phyloP scores from a whole-genome alignment of 2,329 filamentous ascomycete species.

The Pyricularia grisea region DNA sequence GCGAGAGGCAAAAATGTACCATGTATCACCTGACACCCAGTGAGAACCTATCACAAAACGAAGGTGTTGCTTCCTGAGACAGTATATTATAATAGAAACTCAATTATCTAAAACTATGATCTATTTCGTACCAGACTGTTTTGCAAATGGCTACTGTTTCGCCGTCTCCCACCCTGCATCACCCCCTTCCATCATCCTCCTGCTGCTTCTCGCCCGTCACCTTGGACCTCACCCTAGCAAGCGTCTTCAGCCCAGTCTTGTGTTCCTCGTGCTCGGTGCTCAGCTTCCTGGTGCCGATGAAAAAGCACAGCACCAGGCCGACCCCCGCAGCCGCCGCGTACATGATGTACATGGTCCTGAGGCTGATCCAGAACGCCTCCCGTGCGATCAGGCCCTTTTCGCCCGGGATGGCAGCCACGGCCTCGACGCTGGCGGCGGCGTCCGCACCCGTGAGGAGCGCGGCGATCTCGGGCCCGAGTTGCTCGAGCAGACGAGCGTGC shows the following conservation, averaged over 20 bases:
- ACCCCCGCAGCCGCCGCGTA: slow-evolving; percentile 39
- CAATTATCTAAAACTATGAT: too few relatives aligned
- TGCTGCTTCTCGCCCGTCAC: neutral
- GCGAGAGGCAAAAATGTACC: too few relatives aligned
- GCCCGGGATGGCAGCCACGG: slow-evolving; percentile 42
- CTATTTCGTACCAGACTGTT: too few relatives aligned
- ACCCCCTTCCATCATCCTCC: neutral
- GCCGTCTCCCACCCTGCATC: neutral
- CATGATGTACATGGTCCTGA: slow-evolving; percentile 49
- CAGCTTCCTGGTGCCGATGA: slow-evolving; percentile 38
- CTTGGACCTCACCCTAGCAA: slow-evolving; percentile 6
- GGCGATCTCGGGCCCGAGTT: slow-evolving; percentile 31
- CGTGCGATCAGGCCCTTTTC: slow-evolving; percentile 32
- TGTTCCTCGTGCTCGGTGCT: slow-evolving; percentile 47
- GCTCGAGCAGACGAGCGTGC: slow-evolving; percentile 15
- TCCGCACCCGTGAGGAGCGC: slow-evolving; percentile 44
- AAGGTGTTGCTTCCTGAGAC: too few relatives aligned
- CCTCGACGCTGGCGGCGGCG: slow-evolving; percentile 50
- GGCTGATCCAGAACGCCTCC: slow-evolving; percentile 36
- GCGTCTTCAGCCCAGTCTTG: slow-evolving; percentile 42
- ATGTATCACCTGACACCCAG: too few relatives aligned
- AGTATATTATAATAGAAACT: too few relatives aligned
- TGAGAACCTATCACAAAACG: too few relatives aligned
- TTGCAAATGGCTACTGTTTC: too few relatives aligned
- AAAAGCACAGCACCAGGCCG: slow-evolving; percentile 35